These are phyloP conservation scores for Aurinia saxatilis DNA, from an alignment of 345 rosid genomes.

Conservation along the genomic window DNA sequence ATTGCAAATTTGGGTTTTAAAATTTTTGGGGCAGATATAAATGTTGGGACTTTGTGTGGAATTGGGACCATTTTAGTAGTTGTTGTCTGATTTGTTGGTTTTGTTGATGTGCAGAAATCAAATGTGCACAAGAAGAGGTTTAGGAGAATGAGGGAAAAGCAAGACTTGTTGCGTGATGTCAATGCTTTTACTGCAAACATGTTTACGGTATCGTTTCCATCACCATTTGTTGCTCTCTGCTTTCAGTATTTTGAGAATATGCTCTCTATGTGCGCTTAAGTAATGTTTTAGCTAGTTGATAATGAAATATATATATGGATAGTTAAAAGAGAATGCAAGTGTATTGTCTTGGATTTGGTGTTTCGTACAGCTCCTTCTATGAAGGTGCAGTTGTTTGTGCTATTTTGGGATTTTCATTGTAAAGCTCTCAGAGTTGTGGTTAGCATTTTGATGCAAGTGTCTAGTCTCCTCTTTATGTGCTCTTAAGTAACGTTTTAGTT, in stretches of 20 bases:
- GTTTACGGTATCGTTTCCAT: conserved; percentile 36
- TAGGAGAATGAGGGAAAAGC: conserved; percentile 41
- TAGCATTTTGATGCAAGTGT: conserved; percentile 34
- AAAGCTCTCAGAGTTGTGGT: neutral
- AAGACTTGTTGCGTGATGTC: conserved; percentile 41
- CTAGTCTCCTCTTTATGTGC: too few species aligned
- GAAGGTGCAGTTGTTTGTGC: neutral
- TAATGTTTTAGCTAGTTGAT: neutral
- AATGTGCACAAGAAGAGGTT: conserved; percentile 36
- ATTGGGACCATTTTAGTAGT: neutral
- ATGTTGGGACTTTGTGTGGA: too few species aligned
- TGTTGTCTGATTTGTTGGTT: neutral
- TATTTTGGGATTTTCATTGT: neutral
- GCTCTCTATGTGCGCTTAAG: neutral
- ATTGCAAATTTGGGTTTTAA: neutral
- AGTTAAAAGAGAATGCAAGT: neutral
- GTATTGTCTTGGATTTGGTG: neutral
- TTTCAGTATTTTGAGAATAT: neutral
- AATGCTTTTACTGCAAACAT: conserved; percentile 44
- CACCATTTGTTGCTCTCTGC: neutral
- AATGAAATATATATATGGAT: too few species aligned
- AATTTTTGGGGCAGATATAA: too few species aligned
- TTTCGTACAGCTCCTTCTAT: neutral
- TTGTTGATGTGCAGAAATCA: conserved; percentile 13
- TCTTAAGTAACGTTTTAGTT: neutral